A percentile compares a stretch with the other conserved stretches of the same genome.
These are phyloP conservation scores for Xylariaceae sp. DNA, from an alignment of 2,329 filamentous ascomycete species.

Conservation along the genomic window DNA sequence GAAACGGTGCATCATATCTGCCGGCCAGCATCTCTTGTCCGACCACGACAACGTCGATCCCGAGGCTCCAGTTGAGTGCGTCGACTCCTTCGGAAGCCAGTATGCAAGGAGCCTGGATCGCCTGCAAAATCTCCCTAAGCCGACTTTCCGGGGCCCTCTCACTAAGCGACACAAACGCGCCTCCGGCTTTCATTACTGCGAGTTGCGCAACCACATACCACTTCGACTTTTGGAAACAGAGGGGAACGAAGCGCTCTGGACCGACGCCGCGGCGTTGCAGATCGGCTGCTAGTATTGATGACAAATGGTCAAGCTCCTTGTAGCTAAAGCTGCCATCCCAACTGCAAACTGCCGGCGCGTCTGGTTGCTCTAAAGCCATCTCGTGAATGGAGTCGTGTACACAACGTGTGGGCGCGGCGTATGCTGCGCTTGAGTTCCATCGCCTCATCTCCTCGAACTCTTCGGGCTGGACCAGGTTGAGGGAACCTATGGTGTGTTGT, in stretches of 20 bases:
- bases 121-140: background rate
- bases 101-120: background rate
- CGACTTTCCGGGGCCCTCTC: background rate
- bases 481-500: too few relatives aligned
- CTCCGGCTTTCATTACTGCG: background rate
- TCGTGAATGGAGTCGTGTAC: too few relatives aligned
- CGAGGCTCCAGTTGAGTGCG: background rate
- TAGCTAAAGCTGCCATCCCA: background rate
- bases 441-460: too few relatives aligned
- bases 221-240: background rate
- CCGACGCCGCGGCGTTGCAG: background rate
- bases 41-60: background rate
- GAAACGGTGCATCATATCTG: too few relatives aligned
- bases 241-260: background rate
- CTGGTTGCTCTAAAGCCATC: background rate
- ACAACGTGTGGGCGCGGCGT: too few relatives aligned
- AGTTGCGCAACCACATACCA: background rate
- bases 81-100: background rate
- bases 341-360: background rate
- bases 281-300: background rate
- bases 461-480: too few relatives aligned
- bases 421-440: too few relatives aligned
- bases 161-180: conserved; percentile 5
- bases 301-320: background rate
- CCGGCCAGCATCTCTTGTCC: background rate